Evolutionary conservation across 1,284 basidiomycete genomes (phyloP), one percentile per base, ranked within the genome.

Genomic region (Ustilago hordei): DNA sequence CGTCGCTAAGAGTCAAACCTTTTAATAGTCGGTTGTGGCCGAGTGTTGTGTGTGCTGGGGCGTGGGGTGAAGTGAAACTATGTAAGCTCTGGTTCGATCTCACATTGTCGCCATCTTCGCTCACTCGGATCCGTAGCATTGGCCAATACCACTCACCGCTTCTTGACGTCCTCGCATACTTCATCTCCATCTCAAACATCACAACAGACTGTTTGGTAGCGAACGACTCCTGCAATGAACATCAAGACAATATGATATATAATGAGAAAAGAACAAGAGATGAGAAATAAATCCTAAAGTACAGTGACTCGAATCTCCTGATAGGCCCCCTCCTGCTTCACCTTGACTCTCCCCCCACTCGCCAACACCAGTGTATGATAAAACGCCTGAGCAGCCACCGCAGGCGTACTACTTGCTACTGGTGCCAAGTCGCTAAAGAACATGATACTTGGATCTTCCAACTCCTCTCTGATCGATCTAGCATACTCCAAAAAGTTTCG

Each of bases 361-460:
- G 81, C 75, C 1, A 86, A 61, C 3, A 74, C 65, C 19, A 86
- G 65, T 4, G 81, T 64, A 47, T 86, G 84, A 55, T 85, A 86
- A 55, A 86, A 76, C 4, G 83, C 86, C 45, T 79, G 75, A 13
- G 86, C 84, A 5, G 86, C 86, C 3, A 84, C 79, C 0, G 57
- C 59, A 3, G 80, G 72, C 12, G 67, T 73, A 15, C 79, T 82
- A 15, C 64, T 60, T 0, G 75, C 65, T 0, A 80, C 69, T 0
- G 76, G 72, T 3, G 58, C 73, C 38, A 78, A 59, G 52, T 78
- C 77, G 64, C 77, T 75, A 9, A 76, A 78, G 57, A 77, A 74
- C 52, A 78, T 48, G 15, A 78, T 66, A 8, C 28, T 38, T 0
- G 71, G 58, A 60, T 78, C 76, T 9, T 70, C 60, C 32, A 78